Evolutionary conservation across 176 grass and related monocot genomes (phyloP), one percentile per base, ranked within the genome.

Genomic region (Echinochloa phyllopogon): DNA sequence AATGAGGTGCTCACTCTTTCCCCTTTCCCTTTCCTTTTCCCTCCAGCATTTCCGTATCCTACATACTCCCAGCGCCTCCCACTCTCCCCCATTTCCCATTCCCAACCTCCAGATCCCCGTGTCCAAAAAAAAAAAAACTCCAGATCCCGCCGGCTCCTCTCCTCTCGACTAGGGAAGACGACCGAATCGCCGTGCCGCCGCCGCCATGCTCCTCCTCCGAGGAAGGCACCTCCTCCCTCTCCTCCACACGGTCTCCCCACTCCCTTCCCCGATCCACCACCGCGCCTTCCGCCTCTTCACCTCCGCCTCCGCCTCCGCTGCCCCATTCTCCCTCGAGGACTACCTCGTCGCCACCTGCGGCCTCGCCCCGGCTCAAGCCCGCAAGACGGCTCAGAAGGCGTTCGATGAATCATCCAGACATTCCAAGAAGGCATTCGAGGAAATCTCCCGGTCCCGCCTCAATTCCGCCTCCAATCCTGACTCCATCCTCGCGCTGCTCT

Each of bases 281-380:
- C 6, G 20, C 43, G 1, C 7, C n/a, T 59, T 24, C n/a, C 41
- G 1, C 57, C 58, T 47, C 39, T 7, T 45, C 68, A n/a, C 13
- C 67, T 40, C 65, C 47, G 0, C 48, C 64, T 14, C 83, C 40
- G 8, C 41, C 29, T 6, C 27, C 25, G 12, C 72, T 8, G n/a
- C 76, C 21, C 39, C 39, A 50, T 87, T 87, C 59, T 81, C 78
- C 42, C 60, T 85, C 64, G 85, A 86, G 58, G 36, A 85, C 20
- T 92, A 86, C 76, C 90, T 92, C 25, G 40, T 88, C 77, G 29
- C 45, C 61, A n/a, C 62, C 52, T 92, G 86, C 70, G 64, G 78
- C 72, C 84, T 92, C 56, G 58, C 71, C 38, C 76, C 3, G 1
- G 86, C 66, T 50, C 82, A 77, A 20, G 56, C 86, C 24, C 53